Evolutionary conservation across 305 asterid species (phyloP).

Genomic region (Solanum hybrid): DNA sequence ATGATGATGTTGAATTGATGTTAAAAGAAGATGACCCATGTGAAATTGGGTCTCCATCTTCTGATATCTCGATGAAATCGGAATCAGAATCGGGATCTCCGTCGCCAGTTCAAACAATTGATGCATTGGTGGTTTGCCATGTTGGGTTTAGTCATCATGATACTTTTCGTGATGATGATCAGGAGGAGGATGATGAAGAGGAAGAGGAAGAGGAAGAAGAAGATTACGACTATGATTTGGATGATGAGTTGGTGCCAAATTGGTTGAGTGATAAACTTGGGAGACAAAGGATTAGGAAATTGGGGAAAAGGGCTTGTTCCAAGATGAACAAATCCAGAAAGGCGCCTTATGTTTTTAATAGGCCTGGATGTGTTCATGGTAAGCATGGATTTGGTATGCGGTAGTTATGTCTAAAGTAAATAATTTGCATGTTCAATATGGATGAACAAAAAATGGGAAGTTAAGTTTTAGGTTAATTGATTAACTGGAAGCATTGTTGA

Average conservation of each 20-base stretch:
- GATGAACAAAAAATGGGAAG: constrained; percentile 7
- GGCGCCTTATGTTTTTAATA: constrained; percentile 37
- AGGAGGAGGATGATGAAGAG: background rate
- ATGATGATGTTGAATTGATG: constrained; percentile 15
- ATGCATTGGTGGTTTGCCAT: background rate
- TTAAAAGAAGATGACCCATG: background rate
- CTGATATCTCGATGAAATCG: constrained; percentile 11
- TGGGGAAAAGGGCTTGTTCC: constrained; percentile 49
- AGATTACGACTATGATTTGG: constrained; percentile 24
- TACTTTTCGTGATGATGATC: background rate
- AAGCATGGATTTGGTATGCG: constrained; percentile 53
- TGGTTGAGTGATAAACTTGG: constrained; percentile 43
- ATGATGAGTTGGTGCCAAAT: constrained; percentile 68
- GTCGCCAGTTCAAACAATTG: background rate
- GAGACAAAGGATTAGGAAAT: constrained; percentile 63
- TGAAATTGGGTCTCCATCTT: constrained; percentile 16
- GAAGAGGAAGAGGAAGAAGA: constrained; percentile 23
- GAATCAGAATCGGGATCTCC: background rate
- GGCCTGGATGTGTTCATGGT: constrained; percentile 56
- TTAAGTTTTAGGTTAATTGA: background rate
- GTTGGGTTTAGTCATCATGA: background rate
- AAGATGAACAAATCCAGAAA: constrained; percentile 37
- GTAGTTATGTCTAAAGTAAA: constrained; percentile 20
- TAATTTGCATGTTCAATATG: background rate
- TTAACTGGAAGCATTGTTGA: background rate